phyloP scores from a whole-genome alignment of 768 basidiomycete genomes.

The Kwoniella heveanensis region DNA sequence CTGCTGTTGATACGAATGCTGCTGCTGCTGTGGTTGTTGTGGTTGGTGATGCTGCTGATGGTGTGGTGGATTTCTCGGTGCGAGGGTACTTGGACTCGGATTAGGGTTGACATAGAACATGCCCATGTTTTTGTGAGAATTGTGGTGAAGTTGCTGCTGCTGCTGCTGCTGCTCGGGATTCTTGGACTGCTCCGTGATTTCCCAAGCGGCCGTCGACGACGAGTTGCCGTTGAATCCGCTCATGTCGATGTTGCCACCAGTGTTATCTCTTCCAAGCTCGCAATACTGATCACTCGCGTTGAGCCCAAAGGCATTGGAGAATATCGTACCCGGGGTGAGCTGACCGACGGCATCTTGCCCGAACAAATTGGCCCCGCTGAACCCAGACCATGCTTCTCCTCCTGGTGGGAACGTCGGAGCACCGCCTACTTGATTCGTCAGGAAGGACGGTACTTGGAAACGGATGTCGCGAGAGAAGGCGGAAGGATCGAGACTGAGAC shows the following conservation, averaged over 20 bases:
- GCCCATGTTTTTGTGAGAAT: slow-evolving; percentile 7
- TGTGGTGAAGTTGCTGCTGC: slow-evolving; percentile 3
- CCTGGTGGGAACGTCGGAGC: slow-evolving; percentile 53
- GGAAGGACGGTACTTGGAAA: slow-evolving; percentile 50
- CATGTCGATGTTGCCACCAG: no score
- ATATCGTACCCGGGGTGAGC: slow-evolving; percentile 43
- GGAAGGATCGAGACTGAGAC: slow-evolving; percentile 48
- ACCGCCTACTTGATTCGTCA: slow-evolving; percentile 35
- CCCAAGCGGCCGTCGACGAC: no score
- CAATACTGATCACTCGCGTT: slow-evolving; percentile 18
- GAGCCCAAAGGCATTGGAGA: slow-evolving; percentile 31
- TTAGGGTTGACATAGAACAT: slow-evolving; percentile 34
- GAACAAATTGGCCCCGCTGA: slow-evolving; percentile 32
- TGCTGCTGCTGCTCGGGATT: no score
- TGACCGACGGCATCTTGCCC: slow-evolving; percentile 12
- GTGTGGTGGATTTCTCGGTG: slow-evolving; percentile 12
- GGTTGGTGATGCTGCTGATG: slow-evolving; percentile 2
- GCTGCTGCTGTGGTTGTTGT: no score
- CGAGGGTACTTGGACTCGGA: slow-evolving; percentile 21
- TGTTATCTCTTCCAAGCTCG: slow-evolving; percentile 5
- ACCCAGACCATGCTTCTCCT: slow-evolving; percentile 55
- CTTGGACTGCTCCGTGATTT: no score
- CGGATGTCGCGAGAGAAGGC: slow-evolving; percentile 52
- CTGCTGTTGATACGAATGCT: not conserved
- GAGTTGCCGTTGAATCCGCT: no score